Evolutionary conservation across 2,329 filamentous ascomycete species (phyloP).

Genomic region (Ascosphaera acerosa): DNA sequence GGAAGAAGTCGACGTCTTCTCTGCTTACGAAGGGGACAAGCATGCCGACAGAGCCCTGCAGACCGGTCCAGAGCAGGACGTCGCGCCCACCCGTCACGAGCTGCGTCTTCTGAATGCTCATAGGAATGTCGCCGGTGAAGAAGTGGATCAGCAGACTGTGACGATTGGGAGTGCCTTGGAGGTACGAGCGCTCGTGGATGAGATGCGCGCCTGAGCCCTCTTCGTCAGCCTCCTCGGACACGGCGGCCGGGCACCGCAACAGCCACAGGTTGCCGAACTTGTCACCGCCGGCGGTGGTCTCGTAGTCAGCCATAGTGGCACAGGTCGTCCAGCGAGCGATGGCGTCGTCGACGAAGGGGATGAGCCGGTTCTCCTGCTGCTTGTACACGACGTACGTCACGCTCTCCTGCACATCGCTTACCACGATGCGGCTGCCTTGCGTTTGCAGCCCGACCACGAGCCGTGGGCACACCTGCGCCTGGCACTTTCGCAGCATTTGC

Average conservation of each 20-base stretch:
- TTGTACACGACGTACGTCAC: conserved; percentile 90
- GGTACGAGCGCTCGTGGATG: conserved; percentile 68
- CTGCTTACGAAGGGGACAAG: conserved; percentile 76
- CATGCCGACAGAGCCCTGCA: conserved; percentile 85
- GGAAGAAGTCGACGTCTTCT: conserved; percentile 95
- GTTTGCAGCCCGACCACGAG: conserved; percentile 76
- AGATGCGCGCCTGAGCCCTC: conserved; percentile 75
- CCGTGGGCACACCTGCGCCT: conserved; percentile 51
- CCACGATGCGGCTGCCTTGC: conserved; percentile 72
- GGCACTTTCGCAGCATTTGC: conserved; percentile 75
- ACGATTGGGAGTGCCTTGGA: conserved; percentile 70
- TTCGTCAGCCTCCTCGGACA: conserved; percentile 74
- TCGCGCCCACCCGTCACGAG: conserved; percentile 81
- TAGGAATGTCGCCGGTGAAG: conserved; percentile 79
- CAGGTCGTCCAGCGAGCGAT: conserved; percentile 77
- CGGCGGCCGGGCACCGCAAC: conserved; percentile 62
- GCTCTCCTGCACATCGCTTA: conserved; percentile 79
- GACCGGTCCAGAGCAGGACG: conserved; percentile 73
- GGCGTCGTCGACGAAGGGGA: conserved; percentile 80
- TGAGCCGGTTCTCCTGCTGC: conserved; percentile 66
- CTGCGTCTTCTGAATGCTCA: conserved; percentile 66
- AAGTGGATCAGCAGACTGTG: conserved; percentile 69
- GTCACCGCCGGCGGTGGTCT: conserved; percentile 80
- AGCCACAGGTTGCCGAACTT: conserved; percentile 97
- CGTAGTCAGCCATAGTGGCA: conserved; percentile 89